Conservation (phyloP, 2,329 filamentous ascomycete genomes). For the Chaetomium olivaceum region DNA sequence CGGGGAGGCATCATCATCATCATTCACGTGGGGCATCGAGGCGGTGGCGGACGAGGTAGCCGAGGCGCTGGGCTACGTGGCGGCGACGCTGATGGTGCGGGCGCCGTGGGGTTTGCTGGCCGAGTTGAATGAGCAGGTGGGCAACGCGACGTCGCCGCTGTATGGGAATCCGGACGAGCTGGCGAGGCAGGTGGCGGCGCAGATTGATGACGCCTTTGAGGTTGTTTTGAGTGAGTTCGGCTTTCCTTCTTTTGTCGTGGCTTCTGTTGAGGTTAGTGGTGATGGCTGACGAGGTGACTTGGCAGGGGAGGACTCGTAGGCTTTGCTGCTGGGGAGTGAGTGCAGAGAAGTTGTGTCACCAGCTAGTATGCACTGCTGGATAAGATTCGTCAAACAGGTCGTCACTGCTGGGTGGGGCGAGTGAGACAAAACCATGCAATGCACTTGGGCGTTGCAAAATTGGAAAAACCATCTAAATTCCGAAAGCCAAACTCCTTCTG, state of each 20-base stretch:
- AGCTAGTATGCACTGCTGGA: not conserved
- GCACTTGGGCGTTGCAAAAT: not conserved
- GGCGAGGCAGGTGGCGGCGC: not conserved
- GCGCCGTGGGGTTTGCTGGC: not conserved
- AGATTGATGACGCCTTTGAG: conserved; percentile 2
- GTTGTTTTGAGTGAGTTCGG: not conserved
- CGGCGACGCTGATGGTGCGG: not conserved
- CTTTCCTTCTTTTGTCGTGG: not conserved
- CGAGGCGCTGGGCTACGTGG: not conserved
- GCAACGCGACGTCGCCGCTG: not conserved
- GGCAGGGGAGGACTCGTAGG: not conserved
- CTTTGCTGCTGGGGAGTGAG: not conserved
- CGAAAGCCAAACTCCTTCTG: conserved; percentile 13
- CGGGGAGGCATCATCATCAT: not conserved
- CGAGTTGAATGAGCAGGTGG: not conserved
- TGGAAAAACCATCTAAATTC: not conserved
- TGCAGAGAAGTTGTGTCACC: not conserved
- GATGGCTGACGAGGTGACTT: not conserved
- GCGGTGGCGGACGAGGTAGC: not conserved
- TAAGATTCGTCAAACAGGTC: not conserved
- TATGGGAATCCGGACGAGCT: not conserved
- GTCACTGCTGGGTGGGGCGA: not conserved
- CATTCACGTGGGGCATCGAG: not conserved
- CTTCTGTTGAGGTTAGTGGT: not conserved
- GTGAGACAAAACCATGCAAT: not conserved